Evolutionary conservation across 1,139 yeast genomes (phyloP).

Genomic region (Hyphopichia pseudoburtonii): DNA sequence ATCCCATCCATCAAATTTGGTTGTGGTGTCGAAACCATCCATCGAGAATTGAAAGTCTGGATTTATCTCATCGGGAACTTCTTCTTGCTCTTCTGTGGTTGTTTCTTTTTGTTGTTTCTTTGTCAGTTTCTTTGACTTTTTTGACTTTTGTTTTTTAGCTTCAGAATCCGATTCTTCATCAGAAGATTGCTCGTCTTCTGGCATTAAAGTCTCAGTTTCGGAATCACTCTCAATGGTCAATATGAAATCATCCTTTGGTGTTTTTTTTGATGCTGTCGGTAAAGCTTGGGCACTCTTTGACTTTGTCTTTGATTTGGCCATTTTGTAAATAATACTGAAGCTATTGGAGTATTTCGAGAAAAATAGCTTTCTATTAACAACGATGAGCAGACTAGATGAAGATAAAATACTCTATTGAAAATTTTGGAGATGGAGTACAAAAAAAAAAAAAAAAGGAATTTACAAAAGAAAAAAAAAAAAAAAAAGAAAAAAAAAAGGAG

Average conservation of each 20-base stretch:
- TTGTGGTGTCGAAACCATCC: conserved; percentile 53
- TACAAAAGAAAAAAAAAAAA: neutral
- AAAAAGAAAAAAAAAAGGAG: neutral
- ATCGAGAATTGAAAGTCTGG: conserved; percentile 70
- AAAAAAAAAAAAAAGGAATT: neutral
- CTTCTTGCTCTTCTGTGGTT: conserved; percentile 31
- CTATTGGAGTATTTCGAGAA: too few species aligned
- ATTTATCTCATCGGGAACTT: conserved; percentile 54
- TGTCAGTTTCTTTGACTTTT: conserved; percentile 26
- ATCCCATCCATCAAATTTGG: conserved; percentile 78
- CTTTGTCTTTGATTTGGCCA: conserved; percentile 2
- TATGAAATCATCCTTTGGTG: conserved; percentile 24
- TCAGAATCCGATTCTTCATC: conserved; percentile 17
- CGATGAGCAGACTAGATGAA: too few species aligned
- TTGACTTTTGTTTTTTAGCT: conserved; percentile 15
- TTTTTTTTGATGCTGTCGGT: conserved; percentile 8
- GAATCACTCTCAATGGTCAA: conserved; percentile 62
- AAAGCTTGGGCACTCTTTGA: neutral
- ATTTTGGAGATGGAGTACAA: neutral
- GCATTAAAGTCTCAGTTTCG: conserved; percentile 47
- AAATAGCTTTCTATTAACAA: too few species aligned
- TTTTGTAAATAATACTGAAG: neutral
- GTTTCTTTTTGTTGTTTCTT: conserved; percentile 4
- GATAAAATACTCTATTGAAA: neutral
- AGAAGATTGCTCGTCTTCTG: conserved; percentile 20